Evolutionary conservation across 345 rosid genomes (phyloP).

Genomic region (Kandelia obovata): DNA sequence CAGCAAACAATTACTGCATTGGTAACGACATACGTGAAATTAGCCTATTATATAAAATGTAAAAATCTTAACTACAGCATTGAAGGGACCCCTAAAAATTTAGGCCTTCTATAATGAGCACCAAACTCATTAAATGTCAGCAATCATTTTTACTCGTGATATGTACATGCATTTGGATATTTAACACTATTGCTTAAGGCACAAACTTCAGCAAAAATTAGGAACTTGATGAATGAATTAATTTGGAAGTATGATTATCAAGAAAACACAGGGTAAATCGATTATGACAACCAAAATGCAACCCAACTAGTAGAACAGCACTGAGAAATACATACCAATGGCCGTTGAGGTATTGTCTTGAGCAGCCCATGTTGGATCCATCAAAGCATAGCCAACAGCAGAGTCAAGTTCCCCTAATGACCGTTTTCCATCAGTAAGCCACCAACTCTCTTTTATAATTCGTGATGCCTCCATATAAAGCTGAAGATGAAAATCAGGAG

Average conservation of each 20-base stretch:
- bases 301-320: constrained; percentile 1
- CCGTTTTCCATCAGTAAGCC: constrained; percentile 83
- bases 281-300: neutral
- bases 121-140: too few species aligned
- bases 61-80: too few species aligned
- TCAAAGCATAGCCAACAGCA: constrained; percentile 88
- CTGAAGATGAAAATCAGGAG: constrained; percentile 77
- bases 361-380: constrained; percentile 99
- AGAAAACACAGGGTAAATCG: neutral
- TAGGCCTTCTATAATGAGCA: too few species aligned
- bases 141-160: too few species aligned
- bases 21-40: too few species aligned
- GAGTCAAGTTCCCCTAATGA: constrained; percentile 76
- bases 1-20: neutral
- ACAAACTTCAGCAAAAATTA: too few species aligned
- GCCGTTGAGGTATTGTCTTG: constrained; percentile 98
- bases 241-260: too few species aligned
- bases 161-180: too few species aligned
- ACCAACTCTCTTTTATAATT: constrained; percentile 85
- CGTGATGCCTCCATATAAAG: constrained; percentile 84
- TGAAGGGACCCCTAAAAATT: too few species aligned
- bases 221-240: too few species aligned
- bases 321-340: constrained; percentile 49
- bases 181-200: too few species aligned
- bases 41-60: too few species aligned